Evolutionary conservation across 345 rosid genomes (phyloP), one percentile per base, ranked within the genome.

Genomic region (Hibiscus syriacus): DNA sequence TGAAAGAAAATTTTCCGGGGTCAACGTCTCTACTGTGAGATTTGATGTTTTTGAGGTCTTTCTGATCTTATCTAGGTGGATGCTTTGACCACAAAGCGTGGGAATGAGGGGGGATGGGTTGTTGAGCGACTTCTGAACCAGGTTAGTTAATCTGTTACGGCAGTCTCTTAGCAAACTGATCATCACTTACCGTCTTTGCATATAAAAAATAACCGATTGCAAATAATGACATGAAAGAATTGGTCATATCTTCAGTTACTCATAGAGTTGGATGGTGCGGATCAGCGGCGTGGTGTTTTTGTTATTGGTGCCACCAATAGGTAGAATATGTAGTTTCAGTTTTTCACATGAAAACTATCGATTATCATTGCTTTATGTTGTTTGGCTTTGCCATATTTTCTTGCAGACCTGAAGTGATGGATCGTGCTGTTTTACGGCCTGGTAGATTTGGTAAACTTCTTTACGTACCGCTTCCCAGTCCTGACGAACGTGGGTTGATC

Each of bases 291-390:
- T 45, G 90, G 92, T 75, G 92, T 94, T 53, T 87, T 78, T 71
- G 92, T 91, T 26, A 88, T 94, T 26, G 98, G 99, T 77, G 99
- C 99, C 68, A 94, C 98, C 34, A 94, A 89, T 70, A 84, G 92
- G 92, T 89, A 53, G 20, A 30, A 32, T 46, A 6, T 38, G 19
- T 50, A 57, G 1, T 54, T 43, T 60, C 5, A 6, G 1, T 11
- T 34, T 53, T 23, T 11, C 19, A 58, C n/a, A 8, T 19, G 56
- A 38, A 10, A 16, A 10, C 14, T 5, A 13, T 19, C 20, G 1
- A 7, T 12, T 46, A 53, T 25, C 1, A 66, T 45, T 48, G 16
- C 10, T 36, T 68, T 36, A 60, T 67, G 55, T 13, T 3, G 17
- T 20, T 49, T 70, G 20, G 55, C 72, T 19, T 73, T 49, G 67